Base-by-base conservation (phyloP, 495 filamentous ascomycete species). In the Talaromyces adpressus region DNA sequence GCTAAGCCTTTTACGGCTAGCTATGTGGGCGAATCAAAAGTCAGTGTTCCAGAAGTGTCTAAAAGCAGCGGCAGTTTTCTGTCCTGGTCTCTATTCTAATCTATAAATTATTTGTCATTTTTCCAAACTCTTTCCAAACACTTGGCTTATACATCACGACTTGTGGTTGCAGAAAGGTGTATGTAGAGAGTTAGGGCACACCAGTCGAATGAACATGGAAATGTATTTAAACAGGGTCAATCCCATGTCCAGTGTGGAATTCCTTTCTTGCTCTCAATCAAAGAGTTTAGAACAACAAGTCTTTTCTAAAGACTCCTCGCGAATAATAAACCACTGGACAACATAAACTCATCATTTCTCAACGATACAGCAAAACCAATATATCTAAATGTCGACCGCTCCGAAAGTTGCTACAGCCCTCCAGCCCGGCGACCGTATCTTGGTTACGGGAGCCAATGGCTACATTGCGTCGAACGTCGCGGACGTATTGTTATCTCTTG, bases 371-470 rank as follows among this genome's bases (percentile, higher is more conserved):
- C 29, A 41, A 0, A 41, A 16, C 9, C 36, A 4, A 41, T 16
- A 14, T 9, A 12, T 41, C 3, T 6, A 20, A 18, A 49, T 49
- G 45, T 49, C 45, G 11, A 22, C 16, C 11, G 22, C 18, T 22
- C 36, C 27, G 54, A 63, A 27, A 54, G 62, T 27, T 64, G 62
- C 16, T 2, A 69, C 59, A 67, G 27, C 57, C 36, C 29, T 70
- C 11, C 59, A 62, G 0, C 32, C 16, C 1, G 69, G 67, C 25
- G 64, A 68, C 1, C 49, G 54, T 8, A 56, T 84, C 57, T 72
- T 86, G 20, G 77, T 88, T 32, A 87, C 83, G 4, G 83, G 83
- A n/a, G 77, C 71, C 29, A 86, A 81, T 67, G 84, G 84, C 58
- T 83, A 75, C 62, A 81, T 87, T 62, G 84, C 69, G n/a, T 81